Base-by-base conservation (phyloP, 225 moss, liverwort and hornwort genomes). In the Sphagnum contortum region DNA sequence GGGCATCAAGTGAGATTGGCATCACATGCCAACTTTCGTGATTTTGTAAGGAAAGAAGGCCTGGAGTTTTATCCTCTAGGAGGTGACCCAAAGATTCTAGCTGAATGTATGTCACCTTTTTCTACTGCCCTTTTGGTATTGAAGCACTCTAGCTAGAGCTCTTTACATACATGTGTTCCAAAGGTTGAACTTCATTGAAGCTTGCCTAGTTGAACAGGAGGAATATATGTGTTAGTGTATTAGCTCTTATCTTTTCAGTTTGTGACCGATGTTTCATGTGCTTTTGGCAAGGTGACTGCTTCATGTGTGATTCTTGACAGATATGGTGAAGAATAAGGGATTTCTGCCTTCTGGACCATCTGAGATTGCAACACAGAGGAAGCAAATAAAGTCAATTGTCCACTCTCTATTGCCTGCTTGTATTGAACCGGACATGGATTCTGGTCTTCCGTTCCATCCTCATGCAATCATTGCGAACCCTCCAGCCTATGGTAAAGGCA, bases 291-390 rank as follows among this genome's bases (percentile, higher is more conserved):
- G 29, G 29, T 29, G 29, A 29, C 29, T 29, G 29, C 29, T 29
- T 29, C 29, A 29, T 29, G 29, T 29, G 29, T 29, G 29, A 29
- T 29, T 29, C 29, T 29, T 29, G 29, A 58, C 74, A 87, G 87
- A 87, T 71, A 87, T 87, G 87, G 87, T 87, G 48, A 87, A 87
- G 70, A 87, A 87, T 45, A 87, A 87, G 64, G 87, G 87, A 8
- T 87, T 87, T 68, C 72, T 87, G 78, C 87, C 87, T 57, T 81
- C 87, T 10, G 78, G 48, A 5, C 80, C 87, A 67, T 74, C 83
- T 6, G 87, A 87, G 66, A 87, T 87, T 47, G 75, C 80, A 47
- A 67, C 80, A 47, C 87, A 87, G 60, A 76, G 81, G 57, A 75
- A 78, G 66, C 83, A 87, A 66, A 87, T 87, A 54, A 87, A 84